A percentile compares a stretch with the other conserved stretches of the same genome.
Conservation (phyloP, 768 basidiomycete genomes). For the Naganishia friedmannii region DNA sequence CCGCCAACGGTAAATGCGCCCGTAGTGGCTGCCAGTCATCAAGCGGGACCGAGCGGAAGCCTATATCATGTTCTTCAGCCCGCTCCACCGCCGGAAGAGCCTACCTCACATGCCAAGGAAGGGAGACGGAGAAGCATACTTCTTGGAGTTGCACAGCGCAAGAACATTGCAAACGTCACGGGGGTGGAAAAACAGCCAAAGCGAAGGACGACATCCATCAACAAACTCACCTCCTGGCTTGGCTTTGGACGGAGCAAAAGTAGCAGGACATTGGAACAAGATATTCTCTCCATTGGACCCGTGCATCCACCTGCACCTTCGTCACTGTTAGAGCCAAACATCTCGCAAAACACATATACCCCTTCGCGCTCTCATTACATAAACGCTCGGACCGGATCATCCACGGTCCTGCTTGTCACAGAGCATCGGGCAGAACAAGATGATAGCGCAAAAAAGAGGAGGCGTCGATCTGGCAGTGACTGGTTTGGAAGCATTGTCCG, state of each 20-base stretch:
- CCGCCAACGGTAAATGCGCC: not conserved
- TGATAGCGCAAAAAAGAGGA: not conserved
- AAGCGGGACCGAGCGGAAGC: not conserved
- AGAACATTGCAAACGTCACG: not conserved
- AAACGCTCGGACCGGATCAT: not conserved
- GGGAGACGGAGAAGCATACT: slow-evolving; percentile 5
- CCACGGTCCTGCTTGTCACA: not conserved
- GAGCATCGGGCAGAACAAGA: not conserved
- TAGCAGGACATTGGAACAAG: slow-evolving; percentile 6
- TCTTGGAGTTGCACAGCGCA: too few relatives aligned
- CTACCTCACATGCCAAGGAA: not conserved
- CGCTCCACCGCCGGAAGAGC: not conserved
- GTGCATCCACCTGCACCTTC: not conserved
- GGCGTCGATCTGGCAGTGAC: slow-evolving; percentile 12
- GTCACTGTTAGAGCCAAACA: not conserved
- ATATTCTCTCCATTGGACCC: not conserved
- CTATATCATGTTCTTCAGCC: not conserved
- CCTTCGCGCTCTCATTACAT: not conserved
- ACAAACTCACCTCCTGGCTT: slow-evolving; percentile 8
- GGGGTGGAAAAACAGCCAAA: not conserved
- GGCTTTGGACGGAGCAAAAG: not conserved
- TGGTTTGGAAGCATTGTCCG: slow-evolving; percentile 10
- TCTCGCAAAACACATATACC: not conserved
- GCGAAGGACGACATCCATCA: slow-evolving; percentile 10
- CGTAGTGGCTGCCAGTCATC: not conserved